A percentile compares a stretch with the other conserved stretches of the same genome.
Evolutionary conservation across 192 early-diverging fungal genomes (phyloP).

Genomic region (Mortierella claussenii): DNA sequence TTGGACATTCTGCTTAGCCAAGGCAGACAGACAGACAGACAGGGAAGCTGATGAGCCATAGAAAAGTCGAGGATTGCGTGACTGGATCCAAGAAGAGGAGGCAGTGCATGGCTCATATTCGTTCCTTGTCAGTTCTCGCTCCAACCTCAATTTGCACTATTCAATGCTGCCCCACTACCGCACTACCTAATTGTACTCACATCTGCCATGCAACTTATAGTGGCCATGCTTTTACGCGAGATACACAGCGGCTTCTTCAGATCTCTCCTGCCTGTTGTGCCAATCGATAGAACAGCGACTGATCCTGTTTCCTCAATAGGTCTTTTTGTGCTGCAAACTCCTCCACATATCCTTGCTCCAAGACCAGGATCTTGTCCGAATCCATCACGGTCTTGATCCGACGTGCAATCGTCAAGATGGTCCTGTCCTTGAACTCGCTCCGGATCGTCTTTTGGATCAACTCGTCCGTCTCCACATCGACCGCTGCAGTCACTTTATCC

Average conservation of each 20-base stretch:
- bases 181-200: background rate
- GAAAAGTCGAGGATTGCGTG: too few relatives aligned
- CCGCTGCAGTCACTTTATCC: slow-evolving; percentile 61
- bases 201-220: background rate
- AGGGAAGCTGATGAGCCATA: too few relatives aligned
- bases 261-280: slow-evolving; percentile 40
- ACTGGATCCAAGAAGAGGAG: background rate
- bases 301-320: slow-evolving; percentile 2
- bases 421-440: slow-evolving; percentile 75
- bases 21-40: too few relatives aligned
- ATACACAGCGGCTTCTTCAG: too few relatives aligned
- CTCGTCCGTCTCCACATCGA: slow-evolving; percentile 88
- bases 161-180: background rate
- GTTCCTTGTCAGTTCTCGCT: background rate
- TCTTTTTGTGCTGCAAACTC: slow-evolving; percentile 18
- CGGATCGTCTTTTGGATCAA: slow-evolving; percentile 90
- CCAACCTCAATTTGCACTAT: background rate
- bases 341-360: slow-evolving; percentile 57
- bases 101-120: background rate
- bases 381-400: slow-evolving; percentile 85
- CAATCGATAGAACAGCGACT: slow-evolving; percentile 31
- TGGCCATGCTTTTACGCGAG: too few relatives aligned
- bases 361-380: slow-evolving; percentile 85
- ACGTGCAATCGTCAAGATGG: slow-evolving; percentile 92
- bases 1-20: too few relatives aligned